A percentile compares a stretch with the other conserved stretches of the same genome.
phyloP scores from a whole-genome alignment of 352 stramenopile genomes.

The Phytophthora sojae region DNA sequence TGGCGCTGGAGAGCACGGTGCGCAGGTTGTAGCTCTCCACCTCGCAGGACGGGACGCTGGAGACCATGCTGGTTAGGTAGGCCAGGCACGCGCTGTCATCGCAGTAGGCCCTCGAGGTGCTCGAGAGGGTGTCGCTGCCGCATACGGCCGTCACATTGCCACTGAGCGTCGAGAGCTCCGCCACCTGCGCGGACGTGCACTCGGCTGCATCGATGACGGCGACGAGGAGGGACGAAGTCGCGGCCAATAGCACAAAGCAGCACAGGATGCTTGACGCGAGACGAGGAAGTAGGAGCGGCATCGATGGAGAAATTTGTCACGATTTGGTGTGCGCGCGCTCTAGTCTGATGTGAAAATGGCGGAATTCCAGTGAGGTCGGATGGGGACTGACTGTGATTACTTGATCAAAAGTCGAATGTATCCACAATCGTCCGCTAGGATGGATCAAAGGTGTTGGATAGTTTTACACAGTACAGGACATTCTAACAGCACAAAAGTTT shows the following conservation, averaged over 20 bases:
- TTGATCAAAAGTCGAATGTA: too few species aligned
- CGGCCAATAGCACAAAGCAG: constrained; percentile 3
- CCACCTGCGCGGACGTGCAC: constrained; percentile 36
- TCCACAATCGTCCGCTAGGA: too few species aligned
- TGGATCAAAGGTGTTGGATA: not conserved
- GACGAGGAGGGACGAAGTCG: not conserved
- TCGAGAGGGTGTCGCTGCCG: constrained; percentile 36
- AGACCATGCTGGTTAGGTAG: constrained; percentile 29
- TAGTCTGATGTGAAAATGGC: too few species aligned
- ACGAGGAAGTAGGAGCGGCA: not conserved
- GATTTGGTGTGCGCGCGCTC: not conserved
- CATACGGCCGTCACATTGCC: constrained; percentile 38
- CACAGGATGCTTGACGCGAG: not conserved
- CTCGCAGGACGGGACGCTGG: constrained; percentile 39
- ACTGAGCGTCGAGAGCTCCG: constrained; percentile 28
- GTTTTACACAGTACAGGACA: not conserved
- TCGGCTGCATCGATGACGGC: constrained; percentile 15
- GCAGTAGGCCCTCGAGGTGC: constrained; percentile 25
- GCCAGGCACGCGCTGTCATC: constrained; percentile 30
- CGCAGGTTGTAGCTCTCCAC: constrained; percentile 43
- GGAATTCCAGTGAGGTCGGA: too few species aligned
- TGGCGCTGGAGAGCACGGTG: constrained; percentile 32
- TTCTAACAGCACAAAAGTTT: not conserved
- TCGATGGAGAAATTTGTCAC: not conserved
- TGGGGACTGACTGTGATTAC: too few species aligned